A percentile compares a stretch with the other conserved stretches of the same genome.
phyloP scores from a whole-genome alignment of 176 grass and related monocot genomes.

The Lolium rigidum region DNA sequence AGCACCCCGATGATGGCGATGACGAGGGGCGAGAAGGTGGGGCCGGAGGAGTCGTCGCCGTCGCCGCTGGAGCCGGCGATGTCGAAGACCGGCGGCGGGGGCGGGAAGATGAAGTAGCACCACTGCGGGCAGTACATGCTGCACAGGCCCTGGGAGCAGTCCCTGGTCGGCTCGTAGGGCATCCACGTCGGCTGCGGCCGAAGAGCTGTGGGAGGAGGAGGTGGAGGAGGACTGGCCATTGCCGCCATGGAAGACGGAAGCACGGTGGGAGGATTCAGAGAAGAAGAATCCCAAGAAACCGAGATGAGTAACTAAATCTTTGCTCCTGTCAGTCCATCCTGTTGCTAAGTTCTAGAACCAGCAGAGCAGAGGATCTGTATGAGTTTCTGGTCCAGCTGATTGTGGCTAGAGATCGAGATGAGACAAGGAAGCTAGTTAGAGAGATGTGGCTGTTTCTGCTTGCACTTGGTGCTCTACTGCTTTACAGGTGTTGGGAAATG shows the following conservation, averaged over 20 bases:
- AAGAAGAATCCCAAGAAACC: background rate
- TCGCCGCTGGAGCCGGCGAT: slow-evolving; percentile 48
- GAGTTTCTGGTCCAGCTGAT: slow-evolving; percentile 49
- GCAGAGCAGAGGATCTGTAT: slow-evolving; percentile 38
- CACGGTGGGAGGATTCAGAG: background rate
- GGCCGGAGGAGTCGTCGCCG: slow-evolving; percentile 59
- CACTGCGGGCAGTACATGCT: slow-evolving; percentile 96
- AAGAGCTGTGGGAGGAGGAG: slow-evolving; percentile 4
- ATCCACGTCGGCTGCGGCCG: slow-evolving; percentile 72
- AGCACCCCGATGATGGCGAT: slow-evolving; percentile 99
- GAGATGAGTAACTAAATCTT: background rate
- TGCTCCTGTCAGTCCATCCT: background rate
- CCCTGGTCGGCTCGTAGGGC: slow-evolving; percentile 71
- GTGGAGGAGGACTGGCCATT: slow-evolving; percentile 46
- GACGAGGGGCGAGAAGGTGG: slow-evolving; percentile 85
- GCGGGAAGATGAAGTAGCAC: slow-evolving; percentile 95
- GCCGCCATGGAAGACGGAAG: slow-evolving; percentile 39
- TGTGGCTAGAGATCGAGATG: slow-evolving; percentile 25
- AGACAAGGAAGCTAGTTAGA: slow-evolving; percentile 19
- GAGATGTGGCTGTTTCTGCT: slow-evolving; percentile 16
- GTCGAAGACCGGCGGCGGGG: slow-evolving; percentile 73
- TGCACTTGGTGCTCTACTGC: slow-evolving; percentile 28
- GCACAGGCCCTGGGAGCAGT: slow-evolving; percentile 94
- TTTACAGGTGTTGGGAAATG: slow-evolving; percentile 47
- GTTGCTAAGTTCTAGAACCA: slow-evolving; percentile 32